Percentiles rank a stretch among this genome's conserved stretches.
Conservation (phyloP, 495 filamentous ascomycete species). For the Penicillium macrosclerotiorum region DNA sequence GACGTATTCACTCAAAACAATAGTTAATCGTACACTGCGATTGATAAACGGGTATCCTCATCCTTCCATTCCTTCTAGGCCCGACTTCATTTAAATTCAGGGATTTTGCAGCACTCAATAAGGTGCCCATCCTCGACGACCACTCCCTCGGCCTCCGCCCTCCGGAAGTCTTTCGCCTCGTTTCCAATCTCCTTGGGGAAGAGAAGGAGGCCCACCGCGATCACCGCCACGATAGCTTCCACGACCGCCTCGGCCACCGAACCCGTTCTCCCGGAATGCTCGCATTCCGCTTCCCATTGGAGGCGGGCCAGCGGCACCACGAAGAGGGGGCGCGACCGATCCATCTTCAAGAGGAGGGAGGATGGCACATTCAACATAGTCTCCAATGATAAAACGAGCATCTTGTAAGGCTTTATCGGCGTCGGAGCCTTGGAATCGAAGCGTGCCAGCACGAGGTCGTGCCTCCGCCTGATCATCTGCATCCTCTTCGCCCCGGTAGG, state of each 20-base stretch:
- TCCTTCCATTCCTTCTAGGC: background rate
- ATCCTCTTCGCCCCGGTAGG: constrained; percentile 46
- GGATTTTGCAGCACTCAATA: constrained; percentile 35
- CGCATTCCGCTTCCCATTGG: constrained; percentile 40
- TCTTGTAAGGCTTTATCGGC: constrained; percentile 71
- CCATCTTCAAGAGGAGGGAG: constrained; percentile 72
- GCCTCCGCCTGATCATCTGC: constrained; percentile 37
- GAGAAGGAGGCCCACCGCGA: constrained; percentile 19
- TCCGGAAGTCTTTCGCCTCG: constrained; percentile 45
- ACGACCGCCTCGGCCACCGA: constrained; percentile 28
- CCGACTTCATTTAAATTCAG: background rate
- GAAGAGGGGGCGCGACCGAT: constrained; percentile 58
- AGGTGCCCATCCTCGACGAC: constrained; percentile 41
- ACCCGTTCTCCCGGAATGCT: constrained; percentile 49
- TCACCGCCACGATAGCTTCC: constrained; percentile 21
- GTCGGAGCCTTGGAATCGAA: constrained; percentile 51
- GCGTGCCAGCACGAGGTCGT: constrained; percentile 17
- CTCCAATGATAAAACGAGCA: constrained; percentile 79
- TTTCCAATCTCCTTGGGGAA: constrained; percentile 39
- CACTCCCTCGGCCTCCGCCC: constrained; percentile 30
- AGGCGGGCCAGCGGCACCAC: constrained; percentile 17
- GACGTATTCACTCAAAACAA: background rate
- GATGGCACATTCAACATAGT: constrained; percentile 81
- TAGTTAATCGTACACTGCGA: constrained; percentile 19
- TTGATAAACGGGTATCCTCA: constrained; percentile 7